Evolutionary conservation across 139 green algal genomes (phyloP), one percentile per base, ranked within the genome.

Genomic region (Coelastrella sp.): DNA sequence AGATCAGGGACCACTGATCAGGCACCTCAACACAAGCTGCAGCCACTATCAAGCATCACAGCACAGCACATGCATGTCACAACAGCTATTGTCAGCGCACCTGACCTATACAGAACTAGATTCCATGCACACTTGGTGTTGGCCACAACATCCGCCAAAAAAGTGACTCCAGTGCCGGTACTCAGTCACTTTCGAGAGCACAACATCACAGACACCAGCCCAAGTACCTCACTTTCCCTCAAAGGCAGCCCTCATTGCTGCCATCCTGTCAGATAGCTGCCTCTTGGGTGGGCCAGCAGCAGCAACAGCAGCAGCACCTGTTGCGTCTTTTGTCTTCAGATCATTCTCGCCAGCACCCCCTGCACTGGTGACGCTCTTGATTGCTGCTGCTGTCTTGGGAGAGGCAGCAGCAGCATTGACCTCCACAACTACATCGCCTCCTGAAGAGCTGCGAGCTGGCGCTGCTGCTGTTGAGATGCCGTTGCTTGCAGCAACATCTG

Each of bases 191-290:
- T n/a, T n/a, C n/a, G n/a, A n/a, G n/a, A n/a, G n/a, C n/a, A n/a
- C n/a, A n/a, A n/a, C n/a, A n/a, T n/a, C n/a, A n/a, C n/a, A n/a
- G n/a, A n/a, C n/a, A n/a, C n/a, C n/a, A n/a, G n/a, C n/a, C n/a
- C n/a, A n/a, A 71, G 61, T 10, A 13, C 61, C 16, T 22, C 58
- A 80, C 74, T 80, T 80, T 10, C 68, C 68, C 83, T 88, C 83
- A 73, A 88, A 88, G 6, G 83, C 83, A 14, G 83, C 83, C 4
- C 83, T 59, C 83, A 88, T 88, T 16, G 83, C 83, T 22, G 83
- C 83, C 83, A 88, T 88, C 6, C 83, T 56, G 19, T 88, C 54
- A 57, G 83, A 88, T 19, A 88, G 17, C 66, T 66, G 47, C 54
- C 83, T 73, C 81, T 64, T 87, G n/a, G 23, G 61, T 4, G 61